Percentiles rank a stretch among this genome's conserved stretches.
phyloP scores from a whole-genome alignment of 2,329 filamentous ascomycete species.

The Cryphonectria nitschkei region DNA sequence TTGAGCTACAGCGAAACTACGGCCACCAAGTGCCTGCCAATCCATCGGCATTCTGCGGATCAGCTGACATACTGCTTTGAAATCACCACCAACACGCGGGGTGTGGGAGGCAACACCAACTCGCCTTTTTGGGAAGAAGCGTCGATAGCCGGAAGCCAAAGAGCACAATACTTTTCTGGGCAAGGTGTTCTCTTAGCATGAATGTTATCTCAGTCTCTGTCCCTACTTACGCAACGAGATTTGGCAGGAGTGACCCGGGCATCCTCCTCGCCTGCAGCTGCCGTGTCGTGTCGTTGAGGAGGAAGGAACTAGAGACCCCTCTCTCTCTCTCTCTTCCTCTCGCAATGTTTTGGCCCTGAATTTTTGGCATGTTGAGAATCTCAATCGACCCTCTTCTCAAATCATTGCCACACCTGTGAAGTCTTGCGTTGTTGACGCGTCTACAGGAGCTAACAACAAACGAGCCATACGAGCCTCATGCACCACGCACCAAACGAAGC shows the following conservation, averaged over 20 bases:
- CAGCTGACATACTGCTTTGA: neutral
- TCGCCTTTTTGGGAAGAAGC: neutral
- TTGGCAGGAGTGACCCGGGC: neutral
- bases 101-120: neutral
- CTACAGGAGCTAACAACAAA: neutral
- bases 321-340: neutral
- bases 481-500: neutral
- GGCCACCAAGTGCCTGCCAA: neutral
- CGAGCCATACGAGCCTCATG: neutral
- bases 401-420: neutral
- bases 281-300: neutral
- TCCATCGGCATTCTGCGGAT: neutral
- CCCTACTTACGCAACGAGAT: neutral
- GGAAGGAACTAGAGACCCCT: neutral
- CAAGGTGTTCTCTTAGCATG: neutral
- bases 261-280: neutral
- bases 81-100: neutral
- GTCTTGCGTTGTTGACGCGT: neutral
- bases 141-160: neutral
- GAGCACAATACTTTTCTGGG: neutral
- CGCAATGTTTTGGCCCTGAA: neutral
- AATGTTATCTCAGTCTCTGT: neutral
- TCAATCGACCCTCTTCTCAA: neutral
- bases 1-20: too few relatives aligned
- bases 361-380: neutral